Evolutionary conservation across 345 rosid species (phyloP).

Genomic region (Brassica cretica): DNA sequence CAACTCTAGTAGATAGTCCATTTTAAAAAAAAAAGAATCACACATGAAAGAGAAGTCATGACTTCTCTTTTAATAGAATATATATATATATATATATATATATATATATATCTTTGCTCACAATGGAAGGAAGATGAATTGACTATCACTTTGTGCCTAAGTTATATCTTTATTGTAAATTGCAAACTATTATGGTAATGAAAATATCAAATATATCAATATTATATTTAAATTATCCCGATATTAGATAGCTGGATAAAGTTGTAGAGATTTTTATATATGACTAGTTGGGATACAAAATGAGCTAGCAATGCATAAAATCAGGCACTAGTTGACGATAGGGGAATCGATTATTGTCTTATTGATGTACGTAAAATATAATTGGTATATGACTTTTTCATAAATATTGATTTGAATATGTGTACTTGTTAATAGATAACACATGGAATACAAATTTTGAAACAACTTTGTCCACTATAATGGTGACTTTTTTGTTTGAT

Average conservation of each 20-base stretch:
- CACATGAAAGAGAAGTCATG: no score
- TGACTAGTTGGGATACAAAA: constrained; percentile 31
- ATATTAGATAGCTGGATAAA: neutral
- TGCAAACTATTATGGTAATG: neutral
- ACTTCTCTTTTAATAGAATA: no score
- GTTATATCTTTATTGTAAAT: neutral
- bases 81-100: no score
- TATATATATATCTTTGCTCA: neutral
- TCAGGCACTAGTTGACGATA: constrained; percentile 32
- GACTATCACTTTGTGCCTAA: neutral
- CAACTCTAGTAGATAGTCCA: no score
- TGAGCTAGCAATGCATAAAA: constrained; percentile 1
- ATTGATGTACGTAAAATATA: neutral
- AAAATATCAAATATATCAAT: neutral
- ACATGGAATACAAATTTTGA: constrained; percentile 16
- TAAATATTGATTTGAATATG: neutral
- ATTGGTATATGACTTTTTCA: constrained; percentile 23
- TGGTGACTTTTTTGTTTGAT: neutral
- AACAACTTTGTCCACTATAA: constrained; percentile 16
- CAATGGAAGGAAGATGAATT: neutral
- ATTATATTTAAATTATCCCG: neutral
- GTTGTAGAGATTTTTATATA: neutral
- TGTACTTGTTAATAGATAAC: constrained; percentile 2
- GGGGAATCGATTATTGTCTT: constrained; percentile 27
- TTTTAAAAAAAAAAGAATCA: no score